Percentiles rank a stretch among this genome's conserved stretches.
Evolutionary conservation across 768 basidiomycete species (phyloP).

Genomic region (Mycena venus): DNA sequence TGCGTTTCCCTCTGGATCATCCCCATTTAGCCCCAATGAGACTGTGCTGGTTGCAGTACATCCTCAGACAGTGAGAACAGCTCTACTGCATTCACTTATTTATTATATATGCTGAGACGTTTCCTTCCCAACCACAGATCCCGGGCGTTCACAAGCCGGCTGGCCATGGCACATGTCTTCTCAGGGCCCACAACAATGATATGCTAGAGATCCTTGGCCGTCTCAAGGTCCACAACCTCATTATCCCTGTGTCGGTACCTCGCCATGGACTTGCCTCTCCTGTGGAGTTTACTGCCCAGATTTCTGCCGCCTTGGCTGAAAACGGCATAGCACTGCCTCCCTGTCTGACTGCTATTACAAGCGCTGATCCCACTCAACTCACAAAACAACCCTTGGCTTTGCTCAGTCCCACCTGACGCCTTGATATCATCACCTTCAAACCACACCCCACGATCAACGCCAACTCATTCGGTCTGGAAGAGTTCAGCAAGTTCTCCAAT

Average conservation of each 20-base stretch:
- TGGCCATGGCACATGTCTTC: background rate
- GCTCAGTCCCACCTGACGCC: background rate
- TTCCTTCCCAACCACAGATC: too few relatives aligned
- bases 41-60: background rate
- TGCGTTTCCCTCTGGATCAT: background rate
- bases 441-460: constrained; percentile 13
- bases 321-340: background rate
- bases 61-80: background rate
- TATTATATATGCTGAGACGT: too few relatives aligned
- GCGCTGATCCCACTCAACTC: background rate
- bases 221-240: background rate
- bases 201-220: background rate
- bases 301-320: background rate
- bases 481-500: background rate
- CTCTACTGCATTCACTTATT: too few relatives aligned
- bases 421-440: background rate
- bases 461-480: background rate
- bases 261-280: background rate
- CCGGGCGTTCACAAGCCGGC: constrained; percentile 7
- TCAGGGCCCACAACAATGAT: background rate
- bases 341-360: background rate
- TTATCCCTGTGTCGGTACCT: background rate
- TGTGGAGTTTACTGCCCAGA: background rate
- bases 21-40: background rate
- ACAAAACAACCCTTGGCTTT: background rate